phyloP scores from a whole-genome alignment of 2,329 filamentous ascomycete genomes.

The Mycosphaerelloides madeirae region DNA sequence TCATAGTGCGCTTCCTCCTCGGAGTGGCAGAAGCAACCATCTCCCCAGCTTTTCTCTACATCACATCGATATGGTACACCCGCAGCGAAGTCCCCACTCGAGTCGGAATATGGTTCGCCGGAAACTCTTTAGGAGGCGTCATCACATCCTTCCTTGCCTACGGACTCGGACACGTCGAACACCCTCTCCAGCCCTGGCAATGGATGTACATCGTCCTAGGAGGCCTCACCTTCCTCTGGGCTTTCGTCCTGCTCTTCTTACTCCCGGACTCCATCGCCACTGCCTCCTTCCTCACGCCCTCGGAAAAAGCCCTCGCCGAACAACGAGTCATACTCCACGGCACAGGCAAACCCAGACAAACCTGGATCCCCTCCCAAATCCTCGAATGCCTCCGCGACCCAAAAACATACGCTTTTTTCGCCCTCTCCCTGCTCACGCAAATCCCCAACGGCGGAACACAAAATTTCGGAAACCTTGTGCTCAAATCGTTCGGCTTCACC shows the following conservation, averaged over 20 bases:
- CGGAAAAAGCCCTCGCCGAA: constrained; percentile 14
- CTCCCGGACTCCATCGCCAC: constrained; percentile 15
- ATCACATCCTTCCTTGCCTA: constrained; percentile 24
- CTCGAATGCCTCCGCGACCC: constrained; percentile 16
- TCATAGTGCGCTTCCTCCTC: constrained; percentile 36
- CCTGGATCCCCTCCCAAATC: constrained; percentile 12
- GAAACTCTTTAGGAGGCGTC: constrained; percentile 16
- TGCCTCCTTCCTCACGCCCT: constrained; percentile 10
- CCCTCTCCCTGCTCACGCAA: constrained; percentile 16
- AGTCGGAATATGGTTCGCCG: constrained; percentile 20
- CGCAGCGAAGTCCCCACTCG: constrained; percentile 28
- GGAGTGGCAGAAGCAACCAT: constrained; percentile 34
- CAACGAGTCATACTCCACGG: constrained; percentile 10
- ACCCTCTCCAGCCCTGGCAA: constrained; percentile 28
- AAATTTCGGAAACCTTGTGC: constrained; percentile 16
- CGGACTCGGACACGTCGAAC: constrained; percentile 23
- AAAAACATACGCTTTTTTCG: constrained; percentile 18
- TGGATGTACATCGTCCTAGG: constrained; percentile 30
- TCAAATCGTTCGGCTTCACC: constrained; percentile 19
- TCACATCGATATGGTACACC: constrained; percentile 36
- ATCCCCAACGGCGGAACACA: constrained; percentile 20
- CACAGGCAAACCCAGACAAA: constrained; percentile 12
- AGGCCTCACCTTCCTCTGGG: constrained; percentile 16
- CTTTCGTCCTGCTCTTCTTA: constrained; percentile 14
- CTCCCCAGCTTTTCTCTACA: constrained; percentile 38